Evolutionary conservation across 768 basidiomycete species (phyloP).

Genomic region (Piloderma croceum): DNA sequence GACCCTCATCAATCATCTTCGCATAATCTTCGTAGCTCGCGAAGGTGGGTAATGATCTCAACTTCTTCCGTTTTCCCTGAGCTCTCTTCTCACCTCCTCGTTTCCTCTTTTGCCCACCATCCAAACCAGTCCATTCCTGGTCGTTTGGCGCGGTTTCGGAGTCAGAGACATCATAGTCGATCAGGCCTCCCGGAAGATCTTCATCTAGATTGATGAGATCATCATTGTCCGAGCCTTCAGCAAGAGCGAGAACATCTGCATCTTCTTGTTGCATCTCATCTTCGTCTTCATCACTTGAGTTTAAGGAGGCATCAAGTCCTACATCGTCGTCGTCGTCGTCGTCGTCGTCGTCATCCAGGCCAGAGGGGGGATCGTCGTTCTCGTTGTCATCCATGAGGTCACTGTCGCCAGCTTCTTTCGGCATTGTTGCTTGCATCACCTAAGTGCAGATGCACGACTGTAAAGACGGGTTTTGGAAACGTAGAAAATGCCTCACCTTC

Average conservation of each 20-base stretch:
- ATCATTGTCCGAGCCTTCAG: slow-evolving; percentile 66
- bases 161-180: slow-evolving; percentile 56
- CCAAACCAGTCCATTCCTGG: slow-evolving; percentile 44
- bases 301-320: slow-evolving; percentile 28
- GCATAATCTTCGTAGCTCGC: slow-evolving; percentile 86
- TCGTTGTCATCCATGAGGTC: slow-evolving; percentile 37
- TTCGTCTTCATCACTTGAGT: slow-evolving; percentile 26
- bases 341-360: slow-evolving; percentile 22
- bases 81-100: slow-evolving; percentile 28
- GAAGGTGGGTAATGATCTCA: slow-evolving; percentile 67
- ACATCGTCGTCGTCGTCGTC: slow-evolving; percentile 28
- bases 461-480: background rate
- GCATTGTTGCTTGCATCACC: slow-evolving; percentile 90
- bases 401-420: slow-evolving; percentile 48
- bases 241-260: slow-evolving; percentile 47
- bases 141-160: slow-evolving; percentile 37
- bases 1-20: slow-evolving; percentile 74
- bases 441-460: slow-evolving; percentile 24
- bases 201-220: slow-evolving; percentile 57
- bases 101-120: slow-evolving; percentile 42
- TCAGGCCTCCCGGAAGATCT: slow-evolving; percentile 50
- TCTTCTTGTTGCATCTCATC: slow-evolving; percentile 33
- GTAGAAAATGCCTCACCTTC: slow-evolving; percentile 54
- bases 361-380: slow-evolving; percentile 25
- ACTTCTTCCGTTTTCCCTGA: slow-evolving; percentile 45